These are phyloP conservation scores for Clathrospora elynae DNA, from an alignment of 2,329 filamentous ascomycete species.

Conservation along the genomic window DNA sequence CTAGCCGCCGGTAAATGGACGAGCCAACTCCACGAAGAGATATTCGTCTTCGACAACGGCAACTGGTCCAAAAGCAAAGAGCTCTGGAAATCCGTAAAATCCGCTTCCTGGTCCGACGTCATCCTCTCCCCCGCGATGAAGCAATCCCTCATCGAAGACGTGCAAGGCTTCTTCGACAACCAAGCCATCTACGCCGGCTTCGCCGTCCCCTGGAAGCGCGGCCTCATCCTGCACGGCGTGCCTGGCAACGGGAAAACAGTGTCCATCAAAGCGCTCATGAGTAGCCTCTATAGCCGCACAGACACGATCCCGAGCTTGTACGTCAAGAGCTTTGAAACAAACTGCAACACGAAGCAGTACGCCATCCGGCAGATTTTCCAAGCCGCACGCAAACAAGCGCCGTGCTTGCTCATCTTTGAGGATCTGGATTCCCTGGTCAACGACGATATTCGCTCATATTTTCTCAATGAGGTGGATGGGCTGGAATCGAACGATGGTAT, in stretches of 20 bases:
- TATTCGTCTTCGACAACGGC: conserved; percentile 69
- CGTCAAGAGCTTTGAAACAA: conserved; percentile 58
- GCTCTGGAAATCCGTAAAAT: conserved; percentile 59
- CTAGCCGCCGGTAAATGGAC: conserved; percentile 61
- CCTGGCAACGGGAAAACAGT: conserved; percentile 71
- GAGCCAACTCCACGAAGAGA: conserved; percentile 64
- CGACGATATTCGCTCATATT: conserved; percentile 67
- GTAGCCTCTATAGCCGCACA: conserved; percentile 61
- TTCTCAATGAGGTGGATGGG: conserved; percentile 74
- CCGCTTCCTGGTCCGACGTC: conserved; percentile 66
- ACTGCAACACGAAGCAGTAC: conserved; percentile 61
- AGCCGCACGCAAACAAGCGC: conserved; percentile 66
- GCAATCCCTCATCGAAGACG: conserved; percentile 65
- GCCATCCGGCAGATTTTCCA: conserved; percentile 45
- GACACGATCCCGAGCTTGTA: conserved; percentile 59
- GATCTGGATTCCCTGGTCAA: conserved; percentile 71
- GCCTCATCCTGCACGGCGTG: conserved; percentile 70
- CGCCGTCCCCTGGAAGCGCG: conserved; percentile 72
- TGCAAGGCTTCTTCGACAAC: conserved; percentile 67
- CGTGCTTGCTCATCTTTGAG: conserved; percentile 73
- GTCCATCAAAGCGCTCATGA: conserved; percentile 72
- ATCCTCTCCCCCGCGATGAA: conserved; percentile 71
- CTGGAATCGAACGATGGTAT: conserved; percentile 72
- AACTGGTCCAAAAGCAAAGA: conserved; percentile 67
- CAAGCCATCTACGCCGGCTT: conserved; percentile 64